Evolutionary conservation across 2,329 filamentous ascomycete species (phyloP).

Genomic region (Talaromyces sp.): DNA sequence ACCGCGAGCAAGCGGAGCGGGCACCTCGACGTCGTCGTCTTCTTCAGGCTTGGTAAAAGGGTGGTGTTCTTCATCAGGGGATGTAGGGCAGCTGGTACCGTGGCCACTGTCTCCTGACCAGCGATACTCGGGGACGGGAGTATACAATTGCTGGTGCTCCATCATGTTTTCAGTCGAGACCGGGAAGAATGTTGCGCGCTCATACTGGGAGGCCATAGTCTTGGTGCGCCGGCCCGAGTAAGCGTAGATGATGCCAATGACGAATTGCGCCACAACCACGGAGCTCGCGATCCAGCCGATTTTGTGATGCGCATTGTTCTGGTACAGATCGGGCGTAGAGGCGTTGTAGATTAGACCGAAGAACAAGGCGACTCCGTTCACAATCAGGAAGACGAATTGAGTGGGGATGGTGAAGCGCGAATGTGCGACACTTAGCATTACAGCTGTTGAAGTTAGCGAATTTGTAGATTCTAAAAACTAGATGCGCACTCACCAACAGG

Average conservation of each 20-base stretch:
- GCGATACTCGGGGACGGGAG: constrained; percentile 46
- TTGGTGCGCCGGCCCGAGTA: constrained; percentile 51
- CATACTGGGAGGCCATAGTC: constrained; percentile 35
- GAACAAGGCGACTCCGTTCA: constrained; percentile 63
- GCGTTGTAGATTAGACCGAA: constrained; percentile 70
- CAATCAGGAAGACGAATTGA: constrained; percentile 65
- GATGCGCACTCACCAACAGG: constrained; percentile 60
- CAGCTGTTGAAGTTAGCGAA: constrained; percentile 50
- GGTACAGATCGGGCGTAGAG: constrained; percentile 80
- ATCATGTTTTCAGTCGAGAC: constrained; percentile 56
- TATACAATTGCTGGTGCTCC: constrained; percentile 49
- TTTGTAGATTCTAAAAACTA: background rate
- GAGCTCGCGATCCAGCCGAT: constrained; percentile 80
- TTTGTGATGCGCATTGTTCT: constrained; percentile 82
- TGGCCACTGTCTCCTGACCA: constrained; percentile 71
- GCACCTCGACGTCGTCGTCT: constrained; percentile 42
- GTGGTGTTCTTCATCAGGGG: constrained; percentile 53
- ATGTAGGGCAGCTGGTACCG: constrained; percentile 66
- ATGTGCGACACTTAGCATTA: constrained; percentile 79
- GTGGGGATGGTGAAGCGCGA: constrained; percentile 68
- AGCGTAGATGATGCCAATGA: constrained; percentile 63
- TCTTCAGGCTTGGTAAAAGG: constrained; percentile 39
- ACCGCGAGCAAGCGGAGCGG: constrained; percentile 23
- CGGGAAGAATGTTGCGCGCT: constrained; percentile 61
- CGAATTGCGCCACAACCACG: constrained; percentile 65